Evolutionary conservation across 1,284 basidiomycete species (phyloP), one percentile per base, ranked within the genome.

Genomic region (Melampsora americana): DNA sequence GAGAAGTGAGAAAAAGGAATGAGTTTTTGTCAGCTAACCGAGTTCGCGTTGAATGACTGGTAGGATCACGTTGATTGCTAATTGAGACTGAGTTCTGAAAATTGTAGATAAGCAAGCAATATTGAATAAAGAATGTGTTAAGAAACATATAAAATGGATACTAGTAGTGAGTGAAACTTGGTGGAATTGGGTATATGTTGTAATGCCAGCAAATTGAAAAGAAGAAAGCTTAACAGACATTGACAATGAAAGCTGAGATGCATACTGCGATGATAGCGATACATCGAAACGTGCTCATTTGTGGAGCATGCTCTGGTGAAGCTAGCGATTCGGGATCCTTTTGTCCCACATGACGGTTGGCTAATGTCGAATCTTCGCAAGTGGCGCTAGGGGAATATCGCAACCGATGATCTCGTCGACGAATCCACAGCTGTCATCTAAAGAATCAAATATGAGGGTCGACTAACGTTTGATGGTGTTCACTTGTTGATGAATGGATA

Each of bases 1-100:
- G 39, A 53, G 23, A 50, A 32, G 32, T 53, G 14, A 35, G n/a
- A 32, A 64, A 32, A 35, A n/a, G n/a, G 14, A 35, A 5, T 39
- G 16, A 9, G 50, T 39, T 48, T 14, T 2, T 23, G 39, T 30
- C 14, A 32, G 32, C 61, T 56, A 28, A 72, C 70, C 44, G 39
- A 72, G 70, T 65, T 72, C 70, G 30, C 70, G 44, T 48, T 72
- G 70, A 35, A 72, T 72, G 30, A 59, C 50, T n/a, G 70, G 70
- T n/a, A 72, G 42, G 26, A 72, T 42, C n/a, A 72, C 48, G 48
- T 72, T 72, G 23, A 64, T 44, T 11, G 70, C 64, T 42, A 72
- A 42, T 7, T 48, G 53, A 50, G 70, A 56, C 50, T n/a, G 70
- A 59, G 26, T 72, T 72, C 70, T 72, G 42, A 30, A 32, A 59